Conservation (phyloP, 2,329 filamentous ascomycete genomes). For the Berkeleyomyces basicola region DNA sequence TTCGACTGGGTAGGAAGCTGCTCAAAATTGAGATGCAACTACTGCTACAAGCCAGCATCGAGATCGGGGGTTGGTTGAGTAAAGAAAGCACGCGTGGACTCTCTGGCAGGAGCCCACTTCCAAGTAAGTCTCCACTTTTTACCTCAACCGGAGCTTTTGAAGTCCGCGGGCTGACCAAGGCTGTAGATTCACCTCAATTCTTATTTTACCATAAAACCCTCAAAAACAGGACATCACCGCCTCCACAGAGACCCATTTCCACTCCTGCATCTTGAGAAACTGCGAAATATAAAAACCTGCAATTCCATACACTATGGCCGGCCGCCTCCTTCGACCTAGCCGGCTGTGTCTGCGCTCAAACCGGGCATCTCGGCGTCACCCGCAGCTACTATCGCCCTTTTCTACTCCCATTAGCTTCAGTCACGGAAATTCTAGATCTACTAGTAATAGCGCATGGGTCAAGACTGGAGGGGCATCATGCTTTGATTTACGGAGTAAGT, state of each 20-base stretch:
- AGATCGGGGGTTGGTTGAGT: not conserved
- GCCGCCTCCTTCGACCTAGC: not conserved
- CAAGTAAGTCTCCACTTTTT: not conserved
- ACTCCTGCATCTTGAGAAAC: not conserved
- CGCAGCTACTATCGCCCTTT: not conserved
- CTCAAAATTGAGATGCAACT: too few species aligned
- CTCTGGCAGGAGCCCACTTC: not conserved
- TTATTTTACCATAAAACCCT: not conserved
- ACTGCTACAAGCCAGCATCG: too few species aligned
- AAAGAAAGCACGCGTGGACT: conserved; percentile 18
- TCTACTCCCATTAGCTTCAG: not conserved
- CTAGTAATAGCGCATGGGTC: not conserved
- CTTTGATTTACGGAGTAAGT: conserved; percentile 26
- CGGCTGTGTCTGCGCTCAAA: not conserved
- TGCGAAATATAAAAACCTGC: not conserved
- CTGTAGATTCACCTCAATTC: not conserved
- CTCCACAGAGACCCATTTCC: too few species aligned
- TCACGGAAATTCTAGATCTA: not conserved
- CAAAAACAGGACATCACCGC: too few species aligned
- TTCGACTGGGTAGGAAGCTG: not conserved
- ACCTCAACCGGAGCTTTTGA: not conserved
- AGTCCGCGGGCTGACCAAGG: not conserved
- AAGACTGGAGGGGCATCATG: conserved; percentile 21
- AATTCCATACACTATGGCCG: not conserved
- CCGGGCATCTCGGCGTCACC: not conserved